Evolutionary conservation across 768 basidiomycete species (phyloP).

Genomic region (Albatrellus ellisii): DNA sequence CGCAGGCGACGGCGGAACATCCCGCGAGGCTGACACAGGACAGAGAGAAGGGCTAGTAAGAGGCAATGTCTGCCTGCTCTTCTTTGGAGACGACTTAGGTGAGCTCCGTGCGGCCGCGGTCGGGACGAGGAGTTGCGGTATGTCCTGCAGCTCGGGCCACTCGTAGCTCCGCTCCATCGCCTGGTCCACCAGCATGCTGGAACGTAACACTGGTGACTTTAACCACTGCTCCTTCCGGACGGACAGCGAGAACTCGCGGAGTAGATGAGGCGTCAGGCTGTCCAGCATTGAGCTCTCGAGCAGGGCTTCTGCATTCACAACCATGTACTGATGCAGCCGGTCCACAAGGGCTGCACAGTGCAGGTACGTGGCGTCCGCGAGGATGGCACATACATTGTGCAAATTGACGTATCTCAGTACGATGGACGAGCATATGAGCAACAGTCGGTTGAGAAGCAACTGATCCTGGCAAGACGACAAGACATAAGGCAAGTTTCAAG

Average conservation of each 20-base stretch:
- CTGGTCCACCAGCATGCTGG: slow-evolving; percentile 30
- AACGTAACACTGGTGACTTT: slow-evolving; percentile 56
- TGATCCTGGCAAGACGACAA: slow-evolving; percentile 55
- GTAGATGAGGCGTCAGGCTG: slow-evolving; percentile 48
- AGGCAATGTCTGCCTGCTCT: slow-evolving; percentile 12
- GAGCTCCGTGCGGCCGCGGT: slow-evolving; percentile 16
- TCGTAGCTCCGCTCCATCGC: slow-evolving; percentile 43
- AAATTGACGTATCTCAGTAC: slow-evolving; percentile 56
- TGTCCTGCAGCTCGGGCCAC: slow-evolving; percentile 62
- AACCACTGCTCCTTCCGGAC: slow-evolving; percentile 44
- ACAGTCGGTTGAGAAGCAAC: slow-evolving; percentile 73
- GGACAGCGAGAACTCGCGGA: slow-evolving; percentile 54
- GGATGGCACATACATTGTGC: slow-evolving; percentile 67
- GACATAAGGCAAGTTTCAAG: background rate
- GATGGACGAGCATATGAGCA: slow-evolving; percentile 69
- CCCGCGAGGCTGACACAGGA: slow-evolving; percentile 12
- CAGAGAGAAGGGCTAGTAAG: slow-evolving; percentile 17
- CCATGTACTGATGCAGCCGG: slow-evolving; percentile 67
- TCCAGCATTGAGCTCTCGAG: slow-evolving; percentile 75
- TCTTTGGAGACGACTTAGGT: slow-evolving; percentile 21
- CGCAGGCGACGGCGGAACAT: slow-evolving; percentile 16
- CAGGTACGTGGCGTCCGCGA: slow-evolving; percentile 72
- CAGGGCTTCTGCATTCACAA: slow-evolving; percentile 75
- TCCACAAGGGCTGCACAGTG: slow-evolving; percentile 55
- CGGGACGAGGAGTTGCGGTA: slow-evolving; percentile 42